These are phyloP conservation scores for Acrocalymma vagum DNA, from an alignment of 2,329 filamentous ascomycete species.

Conservation along the genomic window DNA sequence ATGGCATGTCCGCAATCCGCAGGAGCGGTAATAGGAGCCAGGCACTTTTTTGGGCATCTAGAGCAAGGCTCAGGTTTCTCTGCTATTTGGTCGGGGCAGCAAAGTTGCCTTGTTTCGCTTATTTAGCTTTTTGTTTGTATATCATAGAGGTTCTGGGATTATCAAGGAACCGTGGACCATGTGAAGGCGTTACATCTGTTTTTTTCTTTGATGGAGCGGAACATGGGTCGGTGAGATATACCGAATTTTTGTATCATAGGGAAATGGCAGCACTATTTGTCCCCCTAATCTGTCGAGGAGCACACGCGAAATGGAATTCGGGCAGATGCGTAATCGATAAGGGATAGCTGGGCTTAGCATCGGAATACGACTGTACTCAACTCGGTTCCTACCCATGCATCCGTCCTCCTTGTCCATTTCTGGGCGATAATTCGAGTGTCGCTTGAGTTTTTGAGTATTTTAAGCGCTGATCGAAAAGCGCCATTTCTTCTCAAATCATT, in stretches of 20 bases:
- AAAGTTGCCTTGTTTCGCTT: constrained; percentile 23
- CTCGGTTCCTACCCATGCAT: no score
- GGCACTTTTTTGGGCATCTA: constrained; percentile 27
- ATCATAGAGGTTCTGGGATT: constrained; percentile 39
- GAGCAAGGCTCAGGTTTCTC: constrained; percentile 19
- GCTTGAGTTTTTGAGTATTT: no score
- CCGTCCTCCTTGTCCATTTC: no score
- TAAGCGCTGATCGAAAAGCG: no score
- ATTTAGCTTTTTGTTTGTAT: constrained; percentile 30
- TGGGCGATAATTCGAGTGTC: no score
- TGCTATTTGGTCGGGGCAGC: constrained; percentile 20
- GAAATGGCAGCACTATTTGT: constrained; percentile 27
- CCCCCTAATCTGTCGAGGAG: no score
- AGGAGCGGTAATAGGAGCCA: constrained; percentile 17
- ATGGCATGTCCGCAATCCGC: constrained; percentile 22
- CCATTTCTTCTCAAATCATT: no score
- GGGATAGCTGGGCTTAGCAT: constrained; percentile 24
- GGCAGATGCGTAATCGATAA: constrained; percentile 47
- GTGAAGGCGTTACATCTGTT: constrained; percentile 34
- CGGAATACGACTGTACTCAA: constrained; percentile 24
- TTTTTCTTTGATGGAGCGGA: constrained; percentile 31
- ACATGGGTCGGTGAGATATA: constrained; percentile 30
- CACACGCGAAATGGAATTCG: constrained; percentile 2
- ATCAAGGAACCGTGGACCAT: no score
- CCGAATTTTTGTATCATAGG: constrained; percentile 38